A percentile compares a stretch with the other conserved stretches of the same genome.
Evolutionary conservation across 371 early-diverging fungal genomes (phyloP).

Genomic region (Massospora cicadina): DNA sequence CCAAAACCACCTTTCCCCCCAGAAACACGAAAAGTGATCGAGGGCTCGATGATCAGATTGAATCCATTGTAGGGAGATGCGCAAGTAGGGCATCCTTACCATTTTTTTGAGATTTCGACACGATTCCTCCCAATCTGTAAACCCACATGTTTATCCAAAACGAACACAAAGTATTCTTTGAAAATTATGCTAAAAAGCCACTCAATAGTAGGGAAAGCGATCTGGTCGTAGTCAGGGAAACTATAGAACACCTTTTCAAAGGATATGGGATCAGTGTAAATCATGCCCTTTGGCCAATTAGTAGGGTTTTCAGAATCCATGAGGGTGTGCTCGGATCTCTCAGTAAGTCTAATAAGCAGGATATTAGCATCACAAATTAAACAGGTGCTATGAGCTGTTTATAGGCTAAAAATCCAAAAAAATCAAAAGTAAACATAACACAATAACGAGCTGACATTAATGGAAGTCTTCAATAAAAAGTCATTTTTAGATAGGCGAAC

Average conservation of each 20-base stretch:
- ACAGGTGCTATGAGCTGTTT: too few relatives aligned
- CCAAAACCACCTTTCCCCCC: slow-evolving; percentile 97
- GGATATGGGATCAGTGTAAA: background rate
- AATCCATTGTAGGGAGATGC: background rate
- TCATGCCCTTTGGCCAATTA: background rate
- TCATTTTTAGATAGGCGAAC: too few relatives aligned
- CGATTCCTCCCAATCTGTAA: background rate
- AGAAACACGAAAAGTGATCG: background rate
- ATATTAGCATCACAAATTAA: too few relatives aligned
- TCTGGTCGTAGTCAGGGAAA: background rate
- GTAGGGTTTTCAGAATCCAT: background rate
- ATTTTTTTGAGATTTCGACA: background rate
- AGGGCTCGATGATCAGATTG: background rate
- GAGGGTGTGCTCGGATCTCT: too few relatives aligned
- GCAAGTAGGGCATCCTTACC: background rate
- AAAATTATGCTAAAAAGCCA: background rate
- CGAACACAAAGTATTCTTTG: background rate
- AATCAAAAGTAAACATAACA: too few relatives aligned
- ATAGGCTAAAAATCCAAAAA: too few relatives aligned
- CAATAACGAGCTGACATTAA: too few relatives aligned
- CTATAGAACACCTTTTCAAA: background rate
- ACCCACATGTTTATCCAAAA: background rate
- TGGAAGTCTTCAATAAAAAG: too few relatives aligned
- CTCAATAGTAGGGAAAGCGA: background rate
- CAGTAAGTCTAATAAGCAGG: too few relatives aligned